Conservation (phyloP, 179 eudicot species). For the Carnegiea gigantea region DNA sequence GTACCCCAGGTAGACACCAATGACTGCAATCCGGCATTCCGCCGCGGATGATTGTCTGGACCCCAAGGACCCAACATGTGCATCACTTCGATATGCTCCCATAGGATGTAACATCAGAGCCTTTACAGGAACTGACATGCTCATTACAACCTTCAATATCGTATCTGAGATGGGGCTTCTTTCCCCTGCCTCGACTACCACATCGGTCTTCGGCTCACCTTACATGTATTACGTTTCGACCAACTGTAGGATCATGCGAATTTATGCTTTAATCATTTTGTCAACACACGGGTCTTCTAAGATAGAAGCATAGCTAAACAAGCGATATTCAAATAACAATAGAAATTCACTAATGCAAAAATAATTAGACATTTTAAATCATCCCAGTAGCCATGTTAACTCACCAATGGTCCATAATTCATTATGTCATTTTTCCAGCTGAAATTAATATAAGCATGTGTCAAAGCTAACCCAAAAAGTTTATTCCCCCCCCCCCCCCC, state of each 20-base stretch:
- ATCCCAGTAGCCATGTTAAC: neutral
- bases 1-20: slow-evolving; percentile 53
- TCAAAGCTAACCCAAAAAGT: neutral
- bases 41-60: too few species aligned
- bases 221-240: slow-evolving; percentile 37
- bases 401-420: neutral
- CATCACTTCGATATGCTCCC: slow-evolving; percentile 55
- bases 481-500: too few species aligned
- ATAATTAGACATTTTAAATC: neutral
- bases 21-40: slow-evolving; percentile 52
- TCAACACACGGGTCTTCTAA: neutral
- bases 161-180: slow-evolving; percentile 37
- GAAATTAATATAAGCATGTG: too few species aligned
- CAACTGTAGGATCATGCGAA: slow-evolving; percentile 28
- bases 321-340: neutral
- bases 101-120: slow-evolving; percentile 47
- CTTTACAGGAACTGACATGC: slow-evolving; percentile 40
- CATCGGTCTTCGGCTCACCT: slow-evolving; percentile 40
- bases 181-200: slow-evolving; percentile 44
- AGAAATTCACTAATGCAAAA: neutral
- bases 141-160: slow-evolving; percentile 37
- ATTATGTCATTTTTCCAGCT: too few species aligned
- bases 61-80: slow-evolving; percentile 47
- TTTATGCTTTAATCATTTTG: neutral
- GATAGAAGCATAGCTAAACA: neutral